These are phyloP conservation scores for Monilinia vaccinii-corymbosi DNA, from an alignment of 2,329 filamentous ascomycete species.

Conservation along the genomic window DNA sequence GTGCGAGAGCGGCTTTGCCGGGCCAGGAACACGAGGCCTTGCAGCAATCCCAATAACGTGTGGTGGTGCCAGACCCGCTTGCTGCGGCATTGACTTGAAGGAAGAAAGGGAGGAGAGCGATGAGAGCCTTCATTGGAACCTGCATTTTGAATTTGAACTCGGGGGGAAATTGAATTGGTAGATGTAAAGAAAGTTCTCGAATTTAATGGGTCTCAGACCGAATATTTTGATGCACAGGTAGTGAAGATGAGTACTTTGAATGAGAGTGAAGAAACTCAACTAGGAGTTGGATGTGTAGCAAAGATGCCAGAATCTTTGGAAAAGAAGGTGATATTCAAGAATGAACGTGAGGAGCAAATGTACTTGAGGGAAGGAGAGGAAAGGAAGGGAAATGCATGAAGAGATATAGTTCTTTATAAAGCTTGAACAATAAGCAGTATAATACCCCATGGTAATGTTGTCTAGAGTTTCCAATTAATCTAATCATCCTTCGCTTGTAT, in stretches of 20 bases:
- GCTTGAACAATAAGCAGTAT: too few relatives aligned
- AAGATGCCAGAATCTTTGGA: background rate
- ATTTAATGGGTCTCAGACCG: conserved; percentile 1
- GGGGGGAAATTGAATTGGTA: too few relatives aligned
- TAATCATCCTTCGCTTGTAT: background rate
- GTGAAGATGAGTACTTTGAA: background rate
- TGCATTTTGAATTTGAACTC: conserved; percentile 11
- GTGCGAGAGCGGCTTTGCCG: conserved; percentile 43
- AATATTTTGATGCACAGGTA: background rate
- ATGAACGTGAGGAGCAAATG: conserved; percentile 7
- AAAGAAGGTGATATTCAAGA: conserved; percentile 2
- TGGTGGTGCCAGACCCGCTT: conserved; percentile 26
- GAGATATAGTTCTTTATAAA: background rate
- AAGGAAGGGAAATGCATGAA: background rate
- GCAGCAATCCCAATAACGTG: conserved; percentile 58
- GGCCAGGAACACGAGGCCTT: conserved; percentile 59
- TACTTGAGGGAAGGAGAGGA: conserved; percentile 2
- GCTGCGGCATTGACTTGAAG: conserved; percentile 17
- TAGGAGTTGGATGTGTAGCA: background rate
- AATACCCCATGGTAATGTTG: background rate
- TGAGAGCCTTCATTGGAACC: conserved; percentile 13
- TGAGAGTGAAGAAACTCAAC: conserved; percentile 4
- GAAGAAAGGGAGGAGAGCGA: conserved; percentile 26
- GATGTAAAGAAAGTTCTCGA: background rate
- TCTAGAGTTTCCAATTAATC: background rate